Evolutionary conservation across 441 rosid species (phyloP), one percentile per base, ranked within the genome.

Genomic region (Adansonia grandidieri): DNA sequence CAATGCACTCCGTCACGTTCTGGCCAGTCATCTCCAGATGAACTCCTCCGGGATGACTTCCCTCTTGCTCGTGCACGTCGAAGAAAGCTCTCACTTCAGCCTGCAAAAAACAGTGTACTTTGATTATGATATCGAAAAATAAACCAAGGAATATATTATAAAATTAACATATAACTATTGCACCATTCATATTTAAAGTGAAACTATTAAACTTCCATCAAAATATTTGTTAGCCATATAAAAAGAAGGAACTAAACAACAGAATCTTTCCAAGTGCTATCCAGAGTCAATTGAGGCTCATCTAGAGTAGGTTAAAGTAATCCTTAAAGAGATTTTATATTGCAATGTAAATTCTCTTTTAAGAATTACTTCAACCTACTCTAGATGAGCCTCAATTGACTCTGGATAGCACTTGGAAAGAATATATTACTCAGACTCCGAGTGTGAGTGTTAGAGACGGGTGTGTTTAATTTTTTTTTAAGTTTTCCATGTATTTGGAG

Each of bases 11-110:
- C 0, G 98, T 93, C 86, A 93, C 99, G 79, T 93, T 93, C 84
- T 93, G 98, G 50, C 99, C 99, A 0, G 97, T 95, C 99, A 95
- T 95, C 89, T 95, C 99, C 10, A 95, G 81, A 80, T 95, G 98
- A 79, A 95, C 88, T 13, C 98, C 98, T 85, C 98, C 98, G 0
- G 94, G 97, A 82, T 92, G 89, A 84, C 97, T 93, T 51, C 99
- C 99, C 84, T 93, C 98, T 91, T 95, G 97, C 79, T 95, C 98
- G 73, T 96, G 98, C 76, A 96, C 99, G 64, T 96, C 98, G 50
- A 96, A 96, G 90, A 96, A 96, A 24, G 99, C 99, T 80, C 92
- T 91, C 80, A 93, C 97, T 82, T 96, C 98, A 22, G 97, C 97
- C 99, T 95, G 88, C 8, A 76, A 47, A 54, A 42, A 63, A 19